phyloP scores from a whole-genome alignment of 345 rosid genomes.

The Erucastrum elatum region DNA sequence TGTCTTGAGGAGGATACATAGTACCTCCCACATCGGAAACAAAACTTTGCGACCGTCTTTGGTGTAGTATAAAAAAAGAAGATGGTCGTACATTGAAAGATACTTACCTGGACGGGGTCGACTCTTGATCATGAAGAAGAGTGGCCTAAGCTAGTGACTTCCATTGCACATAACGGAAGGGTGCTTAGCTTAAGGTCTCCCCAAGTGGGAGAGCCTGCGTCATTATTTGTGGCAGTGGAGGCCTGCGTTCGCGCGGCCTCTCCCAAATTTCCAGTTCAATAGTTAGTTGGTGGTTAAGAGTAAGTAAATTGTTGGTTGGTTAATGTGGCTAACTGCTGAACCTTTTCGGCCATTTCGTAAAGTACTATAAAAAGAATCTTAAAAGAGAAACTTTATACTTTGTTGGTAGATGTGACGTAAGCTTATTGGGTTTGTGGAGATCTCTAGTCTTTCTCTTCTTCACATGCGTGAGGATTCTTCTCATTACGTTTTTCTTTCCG shows the following conservation, averaged over 20 bases:
- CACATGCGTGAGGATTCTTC: too few relatives aligned
- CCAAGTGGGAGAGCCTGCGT: conserved; percentile 10
- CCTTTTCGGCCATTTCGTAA: too few relatives aligned
- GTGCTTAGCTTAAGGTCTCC: conserved; percentile 23
- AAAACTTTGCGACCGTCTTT: neutral
- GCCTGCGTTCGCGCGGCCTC: conserved; percentile 37
- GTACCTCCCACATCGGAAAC: conserved; percentile 17
- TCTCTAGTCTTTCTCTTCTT: too few relatives aligned
- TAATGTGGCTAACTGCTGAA: neutral
- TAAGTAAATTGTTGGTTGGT: too few relatives aligned
- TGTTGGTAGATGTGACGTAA: neutral
- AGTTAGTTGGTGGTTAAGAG: too few relatives aligned
- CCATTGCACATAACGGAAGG: conserved; percentile 37
- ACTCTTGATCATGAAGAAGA: conserved; percentile 27
- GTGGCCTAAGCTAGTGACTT: conserved; percentile 41
- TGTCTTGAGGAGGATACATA: neutral
- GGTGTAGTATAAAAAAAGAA: neutral
- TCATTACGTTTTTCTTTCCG: too few relatives aligned
- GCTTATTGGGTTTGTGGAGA: neutral
- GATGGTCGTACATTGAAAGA: fast-evolving
- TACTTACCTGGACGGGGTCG: conserved; percentile 44
- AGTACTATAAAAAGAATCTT: too few relatives aligned
- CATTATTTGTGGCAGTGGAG: neutral
- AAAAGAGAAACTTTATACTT: neutral
- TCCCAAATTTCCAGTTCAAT: neutral